Evolutionary conservation across 768 basidiomycete species (phyloP).

Genomic region (Pleurotus salmoneostramineus): DNA sequence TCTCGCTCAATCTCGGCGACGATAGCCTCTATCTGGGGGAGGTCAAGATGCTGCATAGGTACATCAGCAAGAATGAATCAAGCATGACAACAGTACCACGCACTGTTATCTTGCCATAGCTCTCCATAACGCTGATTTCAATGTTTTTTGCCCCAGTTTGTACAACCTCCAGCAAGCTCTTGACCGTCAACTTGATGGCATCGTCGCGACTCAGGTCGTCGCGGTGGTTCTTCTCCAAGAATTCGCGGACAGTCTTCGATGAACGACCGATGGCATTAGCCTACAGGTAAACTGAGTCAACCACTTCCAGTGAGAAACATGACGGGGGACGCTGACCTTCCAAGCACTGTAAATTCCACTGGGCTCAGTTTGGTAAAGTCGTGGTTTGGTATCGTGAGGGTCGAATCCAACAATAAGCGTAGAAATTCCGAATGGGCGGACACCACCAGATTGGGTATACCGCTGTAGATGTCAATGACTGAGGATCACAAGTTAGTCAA

Average conservation of each 20-base stretch:
- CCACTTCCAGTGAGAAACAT: not conserved
- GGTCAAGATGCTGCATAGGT: slow-evolving; percentile 69
- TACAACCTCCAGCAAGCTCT: slow-evolving; percentile 94
- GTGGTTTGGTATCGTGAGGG: slow-evolving; percentile 82
- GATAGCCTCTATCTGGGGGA: slow-evolving; percentile 86
- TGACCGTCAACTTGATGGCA: slow-evolving; percentile 91
- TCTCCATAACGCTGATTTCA: slow-evolving; percentile 97
- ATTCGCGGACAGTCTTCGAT: slow-evolving; percentile 97
- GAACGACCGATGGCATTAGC: slow-evolving; percentile 98
- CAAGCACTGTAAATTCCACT: slow-evolving; percentile 97
- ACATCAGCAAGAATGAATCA: slow-evolving; percentile 1
- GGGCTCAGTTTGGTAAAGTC: slow-evolving; percentile 95
- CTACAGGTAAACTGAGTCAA: slow-evolving; percentile 31
- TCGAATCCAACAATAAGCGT: slow-evolving; percentile 97
- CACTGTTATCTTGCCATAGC: slow-evolving; percentile 90
- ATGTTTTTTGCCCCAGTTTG: slow-evolving; percentile 99
- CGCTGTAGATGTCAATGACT: slow-evolving; percentile 40
- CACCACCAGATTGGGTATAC: slow-evolving; percentile 99
- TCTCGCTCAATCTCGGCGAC: slow-evolving; percentile 93
- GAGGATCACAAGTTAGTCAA: slow-evolving; percentile 2
- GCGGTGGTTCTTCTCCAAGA: slow-evolving; percentile 96
- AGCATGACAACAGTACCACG: slow-evolving; percentile 16
- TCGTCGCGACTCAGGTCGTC: slow-evolving; percentile 88
- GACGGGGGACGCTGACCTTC: slow-evolving; percentile 60
- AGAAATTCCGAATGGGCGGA: slow-evolving; percentile 96